Conservation (phyloP, 2,329 filamentous ascomycete genomes). For the Beauveria brongniartii region DNA sequence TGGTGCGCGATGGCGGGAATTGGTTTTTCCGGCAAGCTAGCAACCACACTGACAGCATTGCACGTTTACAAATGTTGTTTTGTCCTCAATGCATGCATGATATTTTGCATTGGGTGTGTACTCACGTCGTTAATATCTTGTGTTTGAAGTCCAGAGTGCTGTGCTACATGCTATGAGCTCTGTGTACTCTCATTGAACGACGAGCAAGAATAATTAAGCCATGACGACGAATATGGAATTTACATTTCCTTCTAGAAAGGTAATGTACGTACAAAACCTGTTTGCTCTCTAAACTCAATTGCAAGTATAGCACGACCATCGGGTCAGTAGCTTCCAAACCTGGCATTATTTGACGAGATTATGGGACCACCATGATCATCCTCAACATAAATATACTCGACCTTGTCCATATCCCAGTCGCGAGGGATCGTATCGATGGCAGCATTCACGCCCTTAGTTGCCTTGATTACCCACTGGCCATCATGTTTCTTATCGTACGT, state of each 20-base stretch:
- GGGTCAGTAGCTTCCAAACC: slow-evolving; percentile 20
- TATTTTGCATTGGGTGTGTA: background rate
- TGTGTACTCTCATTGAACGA: background rate
- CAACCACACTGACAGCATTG: no score
- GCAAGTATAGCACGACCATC: slow-evolving; percentile 1
- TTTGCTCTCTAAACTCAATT: background rate
- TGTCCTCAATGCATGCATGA: background rate
- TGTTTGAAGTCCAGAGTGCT: background rate
- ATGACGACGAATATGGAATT: no score
- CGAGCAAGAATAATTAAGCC: no score
- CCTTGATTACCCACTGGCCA: slow-evolving; percentile 18
- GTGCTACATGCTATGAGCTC: background rate
- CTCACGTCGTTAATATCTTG: background rate
- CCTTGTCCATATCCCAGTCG: slow-evolving; percentile 17
- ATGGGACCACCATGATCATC: slow-evolving; percentile 20
- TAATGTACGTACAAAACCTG: background rate
- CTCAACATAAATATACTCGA: slow-evolving; percentile 19
- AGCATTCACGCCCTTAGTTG: slow-evolving; percentile 17
- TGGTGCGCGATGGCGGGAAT: background rate
- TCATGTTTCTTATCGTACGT: slow-evolving; percentile 10
- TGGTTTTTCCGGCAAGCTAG: slow-evolving; percentile 6
- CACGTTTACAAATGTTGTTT: background rate
- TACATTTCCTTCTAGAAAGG: background rate
- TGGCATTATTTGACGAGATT: slow-evolving; percentile 16
- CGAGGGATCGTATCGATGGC: slow-evolving; percentile 16